Conservation (phyloP, 176 grass and related monocot genomes). For the Rhynchospora pubera region DNA sequence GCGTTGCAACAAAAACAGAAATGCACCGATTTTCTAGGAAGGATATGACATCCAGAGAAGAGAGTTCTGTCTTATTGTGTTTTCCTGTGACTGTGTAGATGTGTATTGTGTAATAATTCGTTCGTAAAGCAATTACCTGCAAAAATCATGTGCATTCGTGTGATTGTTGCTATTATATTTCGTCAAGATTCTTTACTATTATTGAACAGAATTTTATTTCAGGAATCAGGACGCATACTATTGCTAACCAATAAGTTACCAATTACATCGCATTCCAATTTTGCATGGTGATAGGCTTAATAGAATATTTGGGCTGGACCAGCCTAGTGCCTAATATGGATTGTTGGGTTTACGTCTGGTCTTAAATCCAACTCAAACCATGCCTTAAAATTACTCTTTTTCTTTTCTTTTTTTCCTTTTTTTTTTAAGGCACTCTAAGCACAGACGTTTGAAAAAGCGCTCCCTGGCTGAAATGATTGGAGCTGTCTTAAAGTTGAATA, state of each 20-base stretch:
- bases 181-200: neutral
- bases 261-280: neutral
- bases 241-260: neutral
- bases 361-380: neutral
- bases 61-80: too few species aligned
- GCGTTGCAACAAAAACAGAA: too few species aligned
- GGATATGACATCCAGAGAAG: too few species aligned
- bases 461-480: neutral
- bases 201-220: neutral
- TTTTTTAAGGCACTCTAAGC: neutral
- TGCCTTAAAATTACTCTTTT: neutral
- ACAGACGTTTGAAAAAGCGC: neutral
- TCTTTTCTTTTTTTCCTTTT: neutral
- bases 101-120: neutral
- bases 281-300: neutral
- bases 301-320: neutral
- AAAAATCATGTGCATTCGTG: neutral
- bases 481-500: too few species aligned
- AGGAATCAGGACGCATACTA: too few species aligned
- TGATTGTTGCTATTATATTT: neutral
- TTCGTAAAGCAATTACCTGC: neutral
- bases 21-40: too few species aligned
- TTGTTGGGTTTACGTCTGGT: neutral
- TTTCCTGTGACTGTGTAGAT: neutral
- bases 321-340: neutral